Evolutionary conservation across 305 asterid genomes (phyloP), one percentile per base, ranked within the genome.

Genomic region (Fraxinus velutina): DNA sequence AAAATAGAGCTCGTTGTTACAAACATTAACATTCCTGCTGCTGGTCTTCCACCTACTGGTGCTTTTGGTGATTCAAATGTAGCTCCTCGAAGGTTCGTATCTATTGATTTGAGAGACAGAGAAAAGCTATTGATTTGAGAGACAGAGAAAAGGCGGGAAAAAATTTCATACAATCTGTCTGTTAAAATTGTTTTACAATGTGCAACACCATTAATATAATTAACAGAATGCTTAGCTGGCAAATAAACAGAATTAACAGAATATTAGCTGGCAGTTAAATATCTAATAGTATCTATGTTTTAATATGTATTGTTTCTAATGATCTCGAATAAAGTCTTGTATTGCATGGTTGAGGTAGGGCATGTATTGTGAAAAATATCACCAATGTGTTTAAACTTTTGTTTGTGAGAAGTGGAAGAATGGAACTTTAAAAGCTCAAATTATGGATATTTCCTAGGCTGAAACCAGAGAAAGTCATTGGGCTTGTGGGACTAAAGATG

Each of bases 1-100:
- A 91, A 93, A 83, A 84, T 95, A 79, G 98, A 93, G 86, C 90
- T 95, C 70, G 95, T 92, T 29, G 98, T 97, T 32, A 90, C 92
- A 44, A 90, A 90, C 88, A 85, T 88, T 60, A 73, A 91, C 30
- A 24, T 84, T 30, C 55, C 88, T 52, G 87, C 86, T 71, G 83
- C 81, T 71, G 83, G 75, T 34, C 47, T 74, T 75, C 88, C 85
- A 24, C 1, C 88, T 79, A 50, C 79, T 27, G 90, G 87, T 82
- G 84, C 83, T 76, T 88, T 87, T 83, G 86, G 79, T 34, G 86
- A 83, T 80, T 66, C 89, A 50, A 79, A 82, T 81, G 75, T 68
- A 44, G 88, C 83, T 77, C 89, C 91, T 34, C 84, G 85, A 78
- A 88, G 94, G 94, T 90, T 15, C 22, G 85, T 70, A 71, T 72